phyloP scores from a whole-genome alignment of 2,329 filamentous ascomycete species.

The Coniochaeta sp. region DNA sequence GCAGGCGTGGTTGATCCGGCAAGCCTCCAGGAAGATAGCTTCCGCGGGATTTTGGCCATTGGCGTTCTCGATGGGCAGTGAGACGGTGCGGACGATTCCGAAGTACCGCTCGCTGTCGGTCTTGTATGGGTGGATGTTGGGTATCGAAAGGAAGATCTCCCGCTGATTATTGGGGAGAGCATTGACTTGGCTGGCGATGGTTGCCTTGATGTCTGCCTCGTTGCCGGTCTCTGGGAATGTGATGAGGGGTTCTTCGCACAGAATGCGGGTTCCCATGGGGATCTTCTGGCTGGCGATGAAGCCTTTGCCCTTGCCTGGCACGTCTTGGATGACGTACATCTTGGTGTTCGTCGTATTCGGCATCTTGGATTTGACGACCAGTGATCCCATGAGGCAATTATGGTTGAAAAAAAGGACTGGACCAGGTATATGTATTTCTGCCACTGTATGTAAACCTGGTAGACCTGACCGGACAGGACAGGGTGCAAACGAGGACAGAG shows the following conservation, averaged over 20 bases:
- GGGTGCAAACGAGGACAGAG: too few species aligned
- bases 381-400: too few species aligned
- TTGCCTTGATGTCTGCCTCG: neutral
- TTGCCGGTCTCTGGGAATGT: neutral
- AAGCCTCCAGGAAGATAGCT: neutral
- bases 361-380: too few species aligned
- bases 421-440: too few species aligned
- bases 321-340: neutral
- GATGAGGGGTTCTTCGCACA: neutral
- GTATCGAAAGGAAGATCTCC: neutral
- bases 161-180: neutral
- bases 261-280: neutral
- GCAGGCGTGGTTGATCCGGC: slow-evolving; percentile 5
- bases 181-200: neutral
- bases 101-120: neutral
- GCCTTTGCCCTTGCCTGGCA: neutral
- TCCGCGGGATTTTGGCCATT: neutral
- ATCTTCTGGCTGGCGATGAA: neutral
- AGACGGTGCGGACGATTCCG: neutral
- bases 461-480: too few species aligned
- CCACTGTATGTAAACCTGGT: too few species aligned
- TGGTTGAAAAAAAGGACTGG: too few species aligned
- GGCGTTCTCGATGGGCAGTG: neutral
- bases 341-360: too few species aligned
- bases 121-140: neutral